A percentile compares a stretch with the other conserved stretches of the same genome.
Evolutionary conservation across 164 flowering plant species (phyloP).

Genomic region (Magnolia changhungtana): DNA sequence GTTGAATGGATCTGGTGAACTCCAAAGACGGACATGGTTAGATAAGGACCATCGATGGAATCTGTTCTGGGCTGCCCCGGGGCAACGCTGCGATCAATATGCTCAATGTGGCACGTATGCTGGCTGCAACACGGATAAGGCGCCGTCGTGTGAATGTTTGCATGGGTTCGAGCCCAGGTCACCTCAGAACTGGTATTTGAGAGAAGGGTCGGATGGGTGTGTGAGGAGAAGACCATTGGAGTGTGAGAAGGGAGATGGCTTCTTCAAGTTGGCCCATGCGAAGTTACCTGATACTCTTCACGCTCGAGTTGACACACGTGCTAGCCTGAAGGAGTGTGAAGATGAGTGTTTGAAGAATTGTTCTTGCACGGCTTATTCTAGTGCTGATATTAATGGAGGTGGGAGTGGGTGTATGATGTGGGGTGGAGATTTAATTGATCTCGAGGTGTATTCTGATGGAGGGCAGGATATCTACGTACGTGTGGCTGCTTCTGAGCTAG

Average conservation of each 20-base stretch:
- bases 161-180: conserved; percentile 21
- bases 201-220: conserved; percentile 26
- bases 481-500: conserved; percentile 21
- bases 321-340: background rate
- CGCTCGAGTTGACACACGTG: background rate
- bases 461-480: conserved; percentile 29
- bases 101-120: conserved; percentile 30
- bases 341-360: conserved; percentile 28
- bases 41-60: background rate
- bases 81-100: conserved; percentile 30
- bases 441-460: conserved; percentile 2
- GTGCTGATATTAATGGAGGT: conserved; percentile 12
- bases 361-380: conserved; percentile 33
- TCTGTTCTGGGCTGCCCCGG: conserved; percentile 6
- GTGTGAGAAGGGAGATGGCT: conserved; percentile 15
- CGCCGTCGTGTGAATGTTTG: conserved; percentile 27
- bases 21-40: conserved; percentile 24
- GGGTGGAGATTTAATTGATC: conserved; percentile 29
- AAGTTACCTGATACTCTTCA: conserved; percentile 10
- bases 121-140: conserved; percentile 15
- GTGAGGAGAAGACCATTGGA: background rate
- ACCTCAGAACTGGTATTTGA: conserved; percentile 11
- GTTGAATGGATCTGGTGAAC: conserved; percentile 5
- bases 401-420: conserved; percentile 25
- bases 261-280: conserved; percentile 4